Conservation (phyloP, 257 asterid genomes). For the Paraleonurus japonicus region DNA sequence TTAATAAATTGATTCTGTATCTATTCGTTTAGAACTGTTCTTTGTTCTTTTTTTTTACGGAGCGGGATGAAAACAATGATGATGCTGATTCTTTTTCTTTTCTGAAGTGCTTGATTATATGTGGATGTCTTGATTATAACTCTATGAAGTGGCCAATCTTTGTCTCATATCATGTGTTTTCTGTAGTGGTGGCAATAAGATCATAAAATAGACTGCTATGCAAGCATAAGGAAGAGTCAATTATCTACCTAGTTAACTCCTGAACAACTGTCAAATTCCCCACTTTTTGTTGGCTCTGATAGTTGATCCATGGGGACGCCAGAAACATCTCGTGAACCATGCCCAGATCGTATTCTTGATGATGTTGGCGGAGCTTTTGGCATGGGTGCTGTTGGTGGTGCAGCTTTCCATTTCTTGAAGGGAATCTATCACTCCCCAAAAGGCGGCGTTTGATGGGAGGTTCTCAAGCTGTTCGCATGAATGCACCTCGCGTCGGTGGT, state of each 20-base stretch:
- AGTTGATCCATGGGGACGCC: constrained; percentile 67
- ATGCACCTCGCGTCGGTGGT: constrained; percentile 94
- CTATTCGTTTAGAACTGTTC: background rate
- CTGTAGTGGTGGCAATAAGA: constrained; percentile 7
- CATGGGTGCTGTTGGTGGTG: constrained; percentile 88
- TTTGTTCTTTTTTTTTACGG: background rate
- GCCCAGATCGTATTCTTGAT: constrained; percentile 94
- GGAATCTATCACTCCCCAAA: constrained; percentile 76
- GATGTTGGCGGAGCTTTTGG: constrained; percentile 87
- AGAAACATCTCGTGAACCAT: constrained; percentile 85
- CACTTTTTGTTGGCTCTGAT: background rate
- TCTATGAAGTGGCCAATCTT: background rate
- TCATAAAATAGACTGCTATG: background rate
- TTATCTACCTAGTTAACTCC: background rate
- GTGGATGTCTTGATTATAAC: background rate
- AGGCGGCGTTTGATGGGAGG: constrained; percentile 82
- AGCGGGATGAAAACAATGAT: background rate
- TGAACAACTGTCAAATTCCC: background rate
- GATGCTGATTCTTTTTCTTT: background rate
- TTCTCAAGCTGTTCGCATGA: constrained; percentile 88
- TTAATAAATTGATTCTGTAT: background rate
- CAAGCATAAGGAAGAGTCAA: background rate
- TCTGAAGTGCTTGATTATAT: background rate
- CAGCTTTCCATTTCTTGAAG: constrained; percentile 84
- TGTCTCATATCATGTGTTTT: constrained; percentile 14